Percentiles rank a stretch among this genome's conserved stretches.
Evolutionary conservation across 2,329 filamentous ascomycete genomes (phyloP).

Genomic region (Penicillium fuscoglaucum): DNA sequence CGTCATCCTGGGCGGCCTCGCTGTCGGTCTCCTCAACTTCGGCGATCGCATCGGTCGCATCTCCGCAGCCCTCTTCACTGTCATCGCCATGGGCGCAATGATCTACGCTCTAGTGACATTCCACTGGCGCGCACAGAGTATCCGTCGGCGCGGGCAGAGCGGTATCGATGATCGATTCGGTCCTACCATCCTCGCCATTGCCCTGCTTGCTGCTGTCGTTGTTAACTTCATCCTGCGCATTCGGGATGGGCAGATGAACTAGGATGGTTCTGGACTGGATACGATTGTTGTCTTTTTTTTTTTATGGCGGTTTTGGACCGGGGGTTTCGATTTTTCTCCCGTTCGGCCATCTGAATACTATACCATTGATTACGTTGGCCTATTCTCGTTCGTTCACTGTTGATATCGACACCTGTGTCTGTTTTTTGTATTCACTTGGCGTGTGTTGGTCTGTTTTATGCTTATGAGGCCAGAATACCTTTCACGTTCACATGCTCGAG

Average conservation of each 20-base stretch:
- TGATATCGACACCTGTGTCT: background rate
- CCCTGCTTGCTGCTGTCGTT: slow-evolving; percentile 82
- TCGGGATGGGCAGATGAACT: slow-evolving; percentile 28
- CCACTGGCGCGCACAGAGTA: slow-evolving; percentile 94
- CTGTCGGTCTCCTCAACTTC: slow-evolving; percentile 97
- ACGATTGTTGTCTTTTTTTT: background rate
- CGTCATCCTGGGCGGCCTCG: slow-evolving; percentile 93
- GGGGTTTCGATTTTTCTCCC: background rate
- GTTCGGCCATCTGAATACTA: background rate
- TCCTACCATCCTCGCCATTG: slow-evolving; percentile 83
- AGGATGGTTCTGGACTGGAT: background rate
- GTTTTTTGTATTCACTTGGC: slow-evolving; percentile 1
- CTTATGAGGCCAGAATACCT: slow-evolving; percentile 2
- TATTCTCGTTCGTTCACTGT: background rate
- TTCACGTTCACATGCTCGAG: background rate
- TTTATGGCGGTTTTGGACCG: background rate
- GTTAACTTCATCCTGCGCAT: slow-evolving; percentile 88
- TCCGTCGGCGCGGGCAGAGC: slow-evolving; percentile 84
- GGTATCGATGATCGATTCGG: slow-evolving; percentile 97
- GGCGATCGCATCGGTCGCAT: slow-evolving; percentile 93
- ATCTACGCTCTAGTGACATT: slow-evolving; percentile 92
- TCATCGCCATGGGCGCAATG: slow-evolving; percentile 94
- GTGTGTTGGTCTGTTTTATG: slow-evolving; percentile 5
- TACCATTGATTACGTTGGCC: background rate
- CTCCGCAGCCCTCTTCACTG: slow-evolving; percentile 87